These are phyloP conservation scores for Globisporangium spinosum DNA, from an alignment of 352 stramenopile genomes.

Conservation along the genomic window DNA sequence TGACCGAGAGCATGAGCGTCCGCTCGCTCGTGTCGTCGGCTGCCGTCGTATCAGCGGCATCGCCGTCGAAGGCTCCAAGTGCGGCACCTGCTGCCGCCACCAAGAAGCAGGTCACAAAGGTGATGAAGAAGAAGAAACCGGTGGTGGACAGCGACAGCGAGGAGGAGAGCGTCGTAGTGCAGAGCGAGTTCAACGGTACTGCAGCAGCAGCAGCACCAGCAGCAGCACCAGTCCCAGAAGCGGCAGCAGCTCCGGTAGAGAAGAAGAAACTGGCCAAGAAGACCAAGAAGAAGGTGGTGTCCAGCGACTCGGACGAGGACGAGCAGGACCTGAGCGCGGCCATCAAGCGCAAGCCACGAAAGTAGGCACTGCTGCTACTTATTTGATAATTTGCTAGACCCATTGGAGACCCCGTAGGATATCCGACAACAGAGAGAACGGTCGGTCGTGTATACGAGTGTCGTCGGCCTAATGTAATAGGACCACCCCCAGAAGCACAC, in stretches of 20 bases:
- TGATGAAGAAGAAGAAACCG: conserved; percentile 22
- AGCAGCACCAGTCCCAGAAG: conserved; percentile 5
- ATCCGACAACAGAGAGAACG: neutral
- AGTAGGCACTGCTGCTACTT: conserved; percentile 5
- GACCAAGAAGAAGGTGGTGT: conserved; percentile 35
- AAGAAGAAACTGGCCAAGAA: conserved; percentile 31
- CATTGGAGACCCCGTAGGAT: neutral
- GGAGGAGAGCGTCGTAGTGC: conserved; percentile 63
- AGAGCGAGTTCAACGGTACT: conserved; percentile 62
- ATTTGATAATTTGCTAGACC: conserved; percentile 11
- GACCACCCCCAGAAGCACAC: neutral
- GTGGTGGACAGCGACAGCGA: conserved; percentile 52
- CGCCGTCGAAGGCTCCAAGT: neutral
- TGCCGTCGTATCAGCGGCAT: neutral
- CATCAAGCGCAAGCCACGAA: conserved; percentile 63
- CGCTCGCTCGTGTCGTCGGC: conserved; percentile 12
- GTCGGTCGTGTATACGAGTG: neutral
- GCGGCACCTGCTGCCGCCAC: neutral
- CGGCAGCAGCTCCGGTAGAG: conserved; percentile 13
- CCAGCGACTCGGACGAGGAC: conserved; percentile 47
- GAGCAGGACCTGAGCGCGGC: conserved; percentile 65
- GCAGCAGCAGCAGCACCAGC: conserved; percentile 13
- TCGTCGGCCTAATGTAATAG: neutral
- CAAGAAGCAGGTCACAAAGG: conserved; percentile 9
- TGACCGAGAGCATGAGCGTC: conserved; percentile 40